Conservation (phyloP, 345 rosid species). For the Eutrema heterophyllum region DNA sequence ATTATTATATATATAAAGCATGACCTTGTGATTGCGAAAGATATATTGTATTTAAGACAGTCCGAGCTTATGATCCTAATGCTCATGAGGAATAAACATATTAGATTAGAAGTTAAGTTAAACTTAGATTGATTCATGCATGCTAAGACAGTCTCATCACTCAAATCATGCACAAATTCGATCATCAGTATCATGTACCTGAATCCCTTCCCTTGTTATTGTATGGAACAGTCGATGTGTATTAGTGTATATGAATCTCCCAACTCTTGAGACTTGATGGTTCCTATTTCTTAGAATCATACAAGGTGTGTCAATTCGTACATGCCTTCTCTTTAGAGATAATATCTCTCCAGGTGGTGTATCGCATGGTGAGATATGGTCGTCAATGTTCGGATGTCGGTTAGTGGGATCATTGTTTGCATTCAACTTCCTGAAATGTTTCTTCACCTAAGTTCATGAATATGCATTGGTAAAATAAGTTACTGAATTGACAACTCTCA, state of each 20-base stretch:
- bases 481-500: neutral
- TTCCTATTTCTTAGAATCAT: no score
- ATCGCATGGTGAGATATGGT: neutral
- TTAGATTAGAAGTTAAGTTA: neutral
- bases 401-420: neutral
- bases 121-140: neutral
- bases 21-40: neutral
- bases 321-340: neutral
- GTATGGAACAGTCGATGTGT: neutral
- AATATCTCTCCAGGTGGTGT: neutral
- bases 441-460: neutral
- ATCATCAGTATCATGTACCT: neutral
- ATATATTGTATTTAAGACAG: neutral
- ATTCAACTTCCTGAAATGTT: neutral
- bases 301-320: no score
- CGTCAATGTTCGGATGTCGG: neutral
- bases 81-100: neutral
- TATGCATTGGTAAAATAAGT: neutral
- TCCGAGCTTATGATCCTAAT: neutral
- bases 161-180: neutral
- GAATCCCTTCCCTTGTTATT: neutral
- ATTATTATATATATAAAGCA: neutral
- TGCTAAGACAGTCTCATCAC: neutral
- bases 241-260: neutral
- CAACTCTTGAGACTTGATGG: neutral